Conservation (phyloP, 805 yeast species). For the Tetrapisispora fleetii region DNA sequence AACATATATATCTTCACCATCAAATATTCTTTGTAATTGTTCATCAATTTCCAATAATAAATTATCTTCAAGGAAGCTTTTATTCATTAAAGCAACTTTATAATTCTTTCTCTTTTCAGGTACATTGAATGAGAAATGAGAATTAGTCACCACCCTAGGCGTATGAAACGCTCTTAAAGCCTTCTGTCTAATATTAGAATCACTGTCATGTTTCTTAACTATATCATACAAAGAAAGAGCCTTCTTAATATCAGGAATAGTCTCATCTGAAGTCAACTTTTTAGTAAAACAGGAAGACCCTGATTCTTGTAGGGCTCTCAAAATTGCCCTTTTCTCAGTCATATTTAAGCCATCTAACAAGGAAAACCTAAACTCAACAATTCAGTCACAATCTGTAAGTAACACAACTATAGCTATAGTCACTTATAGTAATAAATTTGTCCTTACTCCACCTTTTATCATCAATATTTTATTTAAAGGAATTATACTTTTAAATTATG, state of each 20-base stretch:
- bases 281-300: conserved; percentile 19
- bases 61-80: conserved; percentile 50
- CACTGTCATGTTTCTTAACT: background rate
- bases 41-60: conserved; percentile 45
- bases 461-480: too few species aligned
- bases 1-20: conserved; percentile 45
- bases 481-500: too few species aligned
- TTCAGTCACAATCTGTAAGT: background rate
- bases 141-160: conserved; percentile 44
- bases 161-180: conserved; percentile 30
- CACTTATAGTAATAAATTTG: too few species aligned
- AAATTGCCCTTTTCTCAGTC: conserved; percentile 17
- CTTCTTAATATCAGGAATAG: conserved; percentile 15
- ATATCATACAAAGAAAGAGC: background rate
- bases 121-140: conserved; percentile 61
- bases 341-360: conserved; percentile 4
- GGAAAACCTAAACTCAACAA: background rate
- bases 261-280: conserved; percentile 22
- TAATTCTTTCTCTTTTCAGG: conserved; percentile 55
- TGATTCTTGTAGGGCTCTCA: conserved; percentile 16
- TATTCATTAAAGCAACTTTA: conserved; percentile 41
- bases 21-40: conserved; percentile 43
- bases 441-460: too few species aligned
- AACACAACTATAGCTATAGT: too few species aligned
- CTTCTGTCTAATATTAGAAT: conserved; percentile 11